Percentiles rank a stretch among this genome's conserved stretches.
Evolutionary conservation across 2,329 filamentous ascomycete species (phyloP).

Genomic region (Ceratocystis ficicola): DNA sequence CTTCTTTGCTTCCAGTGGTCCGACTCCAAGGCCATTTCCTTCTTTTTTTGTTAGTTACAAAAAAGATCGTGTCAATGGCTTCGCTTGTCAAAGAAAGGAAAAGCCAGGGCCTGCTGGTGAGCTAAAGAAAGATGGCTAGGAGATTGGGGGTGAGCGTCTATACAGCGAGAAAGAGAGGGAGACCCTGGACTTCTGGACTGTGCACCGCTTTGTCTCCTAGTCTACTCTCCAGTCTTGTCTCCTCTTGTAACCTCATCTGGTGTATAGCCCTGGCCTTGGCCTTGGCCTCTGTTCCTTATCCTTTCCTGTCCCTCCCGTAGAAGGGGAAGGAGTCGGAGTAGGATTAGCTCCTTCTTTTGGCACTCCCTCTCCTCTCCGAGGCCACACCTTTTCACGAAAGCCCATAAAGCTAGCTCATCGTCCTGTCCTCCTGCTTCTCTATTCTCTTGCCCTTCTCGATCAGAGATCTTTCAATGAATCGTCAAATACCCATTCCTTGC

Average conservation of each 20-base stretch:
- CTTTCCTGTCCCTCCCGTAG: constrained; percentile 1
- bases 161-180: background rate
- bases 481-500: constrained; percentile 12
- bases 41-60: constrained; percentile 2
- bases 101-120: too few relatives aligned
- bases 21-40: background rate
- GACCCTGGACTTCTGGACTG: background rate
- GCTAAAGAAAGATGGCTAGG: background rate
- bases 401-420: constrained; percentile 8
- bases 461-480: constrained; percentile 13
- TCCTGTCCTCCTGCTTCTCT: background rate
- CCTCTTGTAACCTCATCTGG: background rate
- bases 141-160: background rate
- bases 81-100: background rate
- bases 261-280: background rate
- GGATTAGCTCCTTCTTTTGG: background rate
- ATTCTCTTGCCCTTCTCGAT: constrained; percentile 4
- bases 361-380: background rate
- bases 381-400: background rate
- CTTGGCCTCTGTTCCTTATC: background rate
- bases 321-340: background rate
- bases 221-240: background rate
- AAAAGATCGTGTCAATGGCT: background rate
- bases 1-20: background rate
- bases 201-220: background rate